Evolutionary conservation across 495 filamentous ascomycete species (phyloP).

Genomic region (Neurospora sp.): DNA sequence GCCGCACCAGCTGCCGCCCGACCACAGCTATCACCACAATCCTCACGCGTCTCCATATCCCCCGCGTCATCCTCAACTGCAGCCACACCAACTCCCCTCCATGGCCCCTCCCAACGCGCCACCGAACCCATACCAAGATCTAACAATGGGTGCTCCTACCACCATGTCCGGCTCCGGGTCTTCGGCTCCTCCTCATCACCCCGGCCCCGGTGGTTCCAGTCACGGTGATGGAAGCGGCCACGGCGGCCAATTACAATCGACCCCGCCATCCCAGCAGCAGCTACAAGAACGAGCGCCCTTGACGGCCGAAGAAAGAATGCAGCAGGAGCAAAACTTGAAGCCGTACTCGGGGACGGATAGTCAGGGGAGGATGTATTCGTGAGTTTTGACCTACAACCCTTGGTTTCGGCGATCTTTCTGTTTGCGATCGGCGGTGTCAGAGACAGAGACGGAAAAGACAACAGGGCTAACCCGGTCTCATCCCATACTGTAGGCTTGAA

Average conservation of each 20-base stretch:
- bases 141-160: not conserved
- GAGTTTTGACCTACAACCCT: constrained; percentile 7
- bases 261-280: constrained; percentile 4
- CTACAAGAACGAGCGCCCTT: constrained; percentile 15
- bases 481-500: constrained; percentile 45
- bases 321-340: constrained; percentile 18
- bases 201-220: not conserved
- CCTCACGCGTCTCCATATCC: constrained; percentile 12
- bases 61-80: constrained; percentile 7
- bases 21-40: constrained; percentile 10
- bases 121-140: constrained; percentile 13
- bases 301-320: constrained; percentile 19
- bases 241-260: not conserved
- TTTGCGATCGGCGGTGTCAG: not conserved
- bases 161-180: not conserved
- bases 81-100: constrained; percentile 20
- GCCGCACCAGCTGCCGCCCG: not conserved
- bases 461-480: constrained; percentile 1
- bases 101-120: constrained; percentile 17
- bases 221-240: not conserved
- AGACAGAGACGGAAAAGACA: not conserved
- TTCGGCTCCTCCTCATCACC: not conserved
- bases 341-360: constrained; percentile 21
- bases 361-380: constrained; percentile 20
- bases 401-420: not conserved